These are phyloP conservation scores for Penicillium dipodomyicola DNA, from an alignment of 495 filamentous ascomycete species.

Conservation along the genomic window DNA sequence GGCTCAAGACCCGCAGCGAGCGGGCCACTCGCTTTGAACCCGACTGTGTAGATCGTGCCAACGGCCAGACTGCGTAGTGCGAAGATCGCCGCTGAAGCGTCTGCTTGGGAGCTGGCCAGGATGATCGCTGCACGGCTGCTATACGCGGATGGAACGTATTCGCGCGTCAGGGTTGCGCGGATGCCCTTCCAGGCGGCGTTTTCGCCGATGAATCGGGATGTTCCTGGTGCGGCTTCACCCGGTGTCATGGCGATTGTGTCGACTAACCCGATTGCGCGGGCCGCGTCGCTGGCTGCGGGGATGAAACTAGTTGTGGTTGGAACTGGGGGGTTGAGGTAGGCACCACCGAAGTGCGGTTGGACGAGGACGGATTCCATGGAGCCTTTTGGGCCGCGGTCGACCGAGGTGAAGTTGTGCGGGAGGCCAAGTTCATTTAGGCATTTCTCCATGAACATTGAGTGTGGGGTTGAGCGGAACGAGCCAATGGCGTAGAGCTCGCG, in stretches of 20 bases:
- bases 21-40: slow-evolving; percentile 67
- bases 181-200: slow-evolving; percentile 85
- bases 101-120: slow-evolving; percentile 61
- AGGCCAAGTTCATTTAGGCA: slow-evolving; percentile 84
- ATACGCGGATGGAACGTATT: slow-evolving; percentile 80
- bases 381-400: slow-evolving; percentile 64
- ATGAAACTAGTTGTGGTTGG: slow-evolving; percentile 51
- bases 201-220: slow-evolving; percentile 62
- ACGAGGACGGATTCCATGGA: slow-evolving; percentile 64
- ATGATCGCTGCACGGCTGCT: slow-evolving; percentile 70
- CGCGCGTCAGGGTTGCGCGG: slow-evolving; percentile 70
- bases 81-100: slow-evolving; percentile 72
- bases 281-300: slow-evolving; percentile 66
- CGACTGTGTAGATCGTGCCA: slow-evolving; percentile 77
- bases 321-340: slow-evolving; percentile 71
- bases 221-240: slow-evolving; percentile 24
- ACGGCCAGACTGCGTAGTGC: slow-evolving; percentile 72
- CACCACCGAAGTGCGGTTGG: slow-evolving; percentile 73
- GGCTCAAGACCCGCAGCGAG: slow-evolving; percentile 67
- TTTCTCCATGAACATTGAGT: slow-evolving; percentile 82
- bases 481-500: slow-evolving; percentile 77
- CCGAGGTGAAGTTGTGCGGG: slow-evolving; percentile 74
- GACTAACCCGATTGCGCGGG: slow-evolving; percentile 69
- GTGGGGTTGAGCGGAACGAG: slow-evolving; percentile 65
- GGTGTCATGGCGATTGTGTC: slow-evolving; percentile 71